phyloP scores from a whole-genome alignment of 140 eudicot species.

The Ambrosia hybrid region DNA sequence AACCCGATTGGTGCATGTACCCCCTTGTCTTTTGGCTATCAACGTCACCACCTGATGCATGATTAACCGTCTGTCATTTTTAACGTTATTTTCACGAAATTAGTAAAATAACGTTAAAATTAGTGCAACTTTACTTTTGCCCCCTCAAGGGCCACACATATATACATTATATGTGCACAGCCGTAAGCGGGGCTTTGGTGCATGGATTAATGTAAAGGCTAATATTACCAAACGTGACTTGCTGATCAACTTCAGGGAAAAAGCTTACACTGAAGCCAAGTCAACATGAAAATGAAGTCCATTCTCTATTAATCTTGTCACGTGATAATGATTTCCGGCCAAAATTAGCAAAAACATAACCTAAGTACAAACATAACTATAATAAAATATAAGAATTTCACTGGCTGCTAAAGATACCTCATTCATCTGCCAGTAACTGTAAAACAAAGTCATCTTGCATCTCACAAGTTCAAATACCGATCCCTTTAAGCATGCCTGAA shows the following conservation, averaged over 20 bases:
- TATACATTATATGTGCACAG: too few species aligned
- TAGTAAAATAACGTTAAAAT: too few species aligned
- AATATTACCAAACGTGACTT: background rate
- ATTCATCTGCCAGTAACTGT: constrained; percentile 81
- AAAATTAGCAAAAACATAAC: constrained; percentile 26
- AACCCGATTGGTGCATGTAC: too few species aligned
- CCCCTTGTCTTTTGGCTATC: too few species aligned
- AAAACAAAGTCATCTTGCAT: constrained; percentile 81
- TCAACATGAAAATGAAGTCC: constrained; percentile 88
- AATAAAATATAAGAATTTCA: background rate
- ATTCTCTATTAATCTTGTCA: constrained; percentile 78
- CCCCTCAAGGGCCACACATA: too few species aligned
- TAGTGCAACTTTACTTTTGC: too few species aligned
- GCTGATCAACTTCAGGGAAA: constrained; percentile 8
- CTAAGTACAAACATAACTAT: background rate
- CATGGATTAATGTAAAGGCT: too few species aligned
- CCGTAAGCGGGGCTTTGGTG: too few species aligned
- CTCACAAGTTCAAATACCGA: constrained; percentile 68
- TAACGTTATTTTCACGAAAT: too few species aligned
- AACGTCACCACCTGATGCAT: too few species aligned
- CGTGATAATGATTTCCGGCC: constrained; percentile 94
- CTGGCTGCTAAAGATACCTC: constrained; percentile 55
- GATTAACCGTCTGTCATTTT: too few species aligned
- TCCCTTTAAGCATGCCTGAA: constrained; percentile 57
- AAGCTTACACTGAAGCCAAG: constrained; percentile 74